Conservation (phyloP, 805 yeast species). For the Pichia deserticola region DNA sequence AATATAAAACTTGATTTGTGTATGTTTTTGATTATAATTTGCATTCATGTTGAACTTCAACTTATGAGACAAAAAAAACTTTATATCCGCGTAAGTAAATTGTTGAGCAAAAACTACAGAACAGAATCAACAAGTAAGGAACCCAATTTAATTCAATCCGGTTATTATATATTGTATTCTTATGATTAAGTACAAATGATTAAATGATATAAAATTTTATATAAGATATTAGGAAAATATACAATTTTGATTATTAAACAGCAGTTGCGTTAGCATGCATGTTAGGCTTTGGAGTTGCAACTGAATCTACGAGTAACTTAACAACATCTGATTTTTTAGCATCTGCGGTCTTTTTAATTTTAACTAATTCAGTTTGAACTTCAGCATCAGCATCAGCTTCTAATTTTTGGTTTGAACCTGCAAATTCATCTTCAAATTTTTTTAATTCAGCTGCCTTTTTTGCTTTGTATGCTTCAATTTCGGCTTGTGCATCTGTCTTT, state of each 20-base stretch:
- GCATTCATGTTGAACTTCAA: no score
- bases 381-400: constrained; percentile 72
- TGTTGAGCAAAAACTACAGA: no score
- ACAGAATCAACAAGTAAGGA: no score
- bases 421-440: constrained; percentile 61
- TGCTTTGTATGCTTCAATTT: constrained; percentile 77
- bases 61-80: no score
- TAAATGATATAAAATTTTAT: no score
- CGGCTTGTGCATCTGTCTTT: constrained; percentile 84
- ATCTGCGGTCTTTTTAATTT: constrained; percentile 57
- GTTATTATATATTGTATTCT: no score
- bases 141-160: no score
- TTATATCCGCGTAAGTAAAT: no score
- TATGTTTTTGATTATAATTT: no score
- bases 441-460: constrained; percentile 79
- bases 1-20: no score
- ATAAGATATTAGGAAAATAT: no score
- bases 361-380: constrained; percentile 60
- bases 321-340: constrained; percentile 63
- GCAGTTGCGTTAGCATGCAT: constrained; percentile 55
- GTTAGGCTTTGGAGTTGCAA: constrained; percentile 71
- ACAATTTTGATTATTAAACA: background rate
- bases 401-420: constrained; percentile 67
- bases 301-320: constrained; percentile 70
- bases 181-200: no score